Percentiles rank a stretch among this genome's conserved stretches.
phyloP scores from a whole-genome alignment of 2,329 filamentous ascomycete genomes.

The Eurotiales sp. region DNA sequence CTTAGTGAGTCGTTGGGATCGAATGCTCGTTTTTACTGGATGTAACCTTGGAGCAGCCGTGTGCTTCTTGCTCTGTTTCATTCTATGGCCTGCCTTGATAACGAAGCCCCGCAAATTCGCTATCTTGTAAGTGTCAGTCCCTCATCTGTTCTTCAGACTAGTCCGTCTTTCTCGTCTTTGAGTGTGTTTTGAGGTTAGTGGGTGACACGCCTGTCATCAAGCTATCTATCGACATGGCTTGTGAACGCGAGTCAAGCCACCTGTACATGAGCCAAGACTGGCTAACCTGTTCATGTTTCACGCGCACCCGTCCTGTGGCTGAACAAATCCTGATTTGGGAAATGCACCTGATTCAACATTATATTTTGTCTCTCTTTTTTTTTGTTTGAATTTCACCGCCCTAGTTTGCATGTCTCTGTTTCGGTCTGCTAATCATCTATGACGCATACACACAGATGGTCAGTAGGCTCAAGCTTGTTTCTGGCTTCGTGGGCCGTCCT shows the following conservation, averaged over 20 bases:
- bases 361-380: neutral
- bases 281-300: neutral
- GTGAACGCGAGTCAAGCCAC: conserved; percentile 12
- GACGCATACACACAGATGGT: conserved; percentile 64
- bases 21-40: conserved; percentile 83
- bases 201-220: conserved; percentile 3
- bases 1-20: conserved; percentile 95
- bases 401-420: neutral
- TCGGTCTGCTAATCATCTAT: neutral
- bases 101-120: conserved; percentile 89
- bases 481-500: conserved; percentile 88
- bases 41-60: conserved; percentile 86
- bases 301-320: conserved; percentile 11
- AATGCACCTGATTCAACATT: conserved; percentile 7
- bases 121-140: conserved; percentile 73
- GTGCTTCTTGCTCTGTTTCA: conserved; percentile 89
- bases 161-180: conserved; percentile 1
- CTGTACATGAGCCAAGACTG: neutral
- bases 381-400: neutral
- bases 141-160: neutral
- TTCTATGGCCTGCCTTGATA: conserved; percentile 78
- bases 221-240: neutral
- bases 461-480: conserved; percentile 85
- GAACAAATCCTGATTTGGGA: conserved; percentile 1
- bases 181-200: conserved; percentile 2